These are phyloP conservation scores for Coemansia sp. DNA, from an alignment of 192 early-diverging fungal species.

Conservation along the genomic window DNA sequence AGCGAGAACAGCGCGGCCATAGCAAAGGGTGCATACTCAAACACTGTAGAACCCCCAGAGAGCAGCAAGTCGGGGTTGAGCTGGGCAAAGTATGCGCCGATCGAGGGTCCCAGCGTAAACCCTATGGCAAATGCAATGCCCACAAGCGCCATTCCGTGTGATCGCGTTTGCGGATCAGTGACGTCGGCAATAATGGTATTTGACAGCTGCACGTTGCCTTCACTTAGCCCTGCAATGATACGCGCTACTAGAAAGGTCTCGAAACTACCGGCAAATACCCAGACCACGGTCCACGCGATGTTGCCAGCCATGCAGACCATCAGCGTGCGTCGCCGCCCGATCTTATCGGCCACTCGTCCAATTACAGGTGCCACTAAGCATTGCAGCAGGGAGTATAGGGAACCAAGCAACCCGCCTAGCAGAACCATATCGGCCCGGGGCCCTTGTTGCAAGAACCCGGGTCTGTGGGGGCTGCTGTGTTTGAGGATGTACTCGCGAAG, in stretches of 20 bases:
- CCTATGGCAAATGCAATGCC: constrained; percentile 97
- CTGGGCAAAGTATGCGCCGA: constrained; percentile 76
- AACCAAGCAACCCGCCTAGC: constrained; percentile 89
- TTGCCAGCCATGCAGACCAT: constrained; percentile 94
- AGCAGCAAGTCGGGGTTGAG: neutral
- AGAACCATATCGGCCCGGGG: constrained; percentile 69
- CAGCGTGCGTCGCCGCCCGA: constrained; percentile 80
- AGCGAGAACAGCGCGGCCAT: constrained; percentile 87
- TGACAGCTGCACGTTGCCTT: constrained; percentile 97
- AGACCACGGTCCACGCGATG: constrained; percentile 82
- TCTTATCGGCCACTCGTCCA: constrained; percentile 75
- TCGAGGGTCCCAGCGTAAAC: constrained; percentile 92
- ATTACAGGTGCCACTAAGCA: constrained; percentile 85
- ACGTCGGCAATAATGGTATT: constrained; percentile 96
- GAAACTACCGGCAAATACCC: constrained; percentile 88
- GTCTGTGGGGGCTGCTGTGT: constrained; percentile 10
- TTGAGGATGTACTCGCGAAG: constrained; percentile 20
- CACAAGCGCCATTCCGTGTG: constrained; percentile 85
- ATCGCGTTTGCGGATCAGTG: constrained; percentile 75
- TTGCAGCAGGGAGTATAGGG: constrained; percentile 93
- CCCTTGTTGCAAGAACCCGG: constrained; percentile 48
- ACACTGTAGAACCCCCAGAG: neutral
- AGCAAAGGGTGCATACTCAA: constrained; percentile 72
- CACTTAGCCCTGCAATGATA: constrained; percentile 90
- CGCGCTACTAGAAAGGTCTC: constrained; percentile 81